These are phyloP conservation scores for Coemansia sp. DNA, from an alignment of 192 early-diverging fungal genomes.

Conservation along the genomic window DNA sequence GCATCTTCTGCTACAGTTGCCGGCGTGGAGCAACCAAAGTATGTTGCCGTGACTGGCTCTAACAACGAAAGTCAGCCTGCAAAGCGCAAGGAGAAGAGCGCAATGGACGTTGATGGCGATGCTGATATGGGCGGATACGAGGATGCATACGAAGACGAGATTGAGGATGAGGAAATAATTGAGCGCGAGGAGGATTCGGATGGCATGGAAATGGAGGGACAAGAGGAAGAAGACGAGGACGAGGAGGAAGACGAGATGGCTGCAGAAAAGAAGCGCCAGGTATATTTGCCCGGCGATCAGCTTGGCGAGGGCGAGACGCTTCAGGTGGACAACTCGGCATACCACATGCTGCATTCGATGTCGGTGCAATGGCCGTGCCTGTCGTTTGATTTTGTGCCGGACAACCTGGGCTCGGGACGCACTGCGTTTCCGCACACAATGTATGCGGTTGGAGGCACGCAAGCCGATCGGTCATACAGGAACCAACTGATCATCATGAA, in stretches of 20 bases:
- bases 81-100: conserved; percentile 17
- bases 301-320: conserved; percentile 85
- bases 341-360: conserved; percentile 96
- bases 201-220: conserved; percentile 54
- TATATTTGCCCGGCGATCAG: conserved; percentile 89
- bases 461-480: conserved; percentile 76
- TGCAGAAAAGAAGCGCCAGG: conserved; percentile 61
- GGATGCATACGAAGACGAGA: conserved; percentile 91
- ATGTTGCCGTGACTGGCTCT: conserved; percentile 27
- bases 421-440: conserved; percentile 86
- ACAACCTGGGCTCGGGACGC: conserved; percentile 77
- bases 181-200: conserved; percentile 64
- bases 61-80: conserved; percentile 21
- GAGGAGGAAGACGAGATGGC: conserved; percentile 63
- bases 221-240: conserved; percentile 37
- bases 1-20: conserved; percentile 12
- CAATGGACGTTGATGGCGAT: conserved; percentile 48
- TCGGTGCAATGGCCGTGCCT: conserved; percentile 94
- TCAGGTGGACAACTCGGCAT: conserved; percentile 91
- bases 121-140: conserved; percentile 68
- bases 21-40: conserved; percentile 22
- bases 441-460: conserved; percentile 93
- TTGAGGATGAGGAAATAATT: conserved; percentile 70
- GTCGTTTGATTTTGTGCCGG: conserved; percentile 91
- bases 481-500: conserved; percentile 96